Evolutionary conservation across 2,329 filamentous ascomycete species (phyloP), one percentile per base, ranked within the genome.

Genomic region (Ciborinia camelliae): DNA sequence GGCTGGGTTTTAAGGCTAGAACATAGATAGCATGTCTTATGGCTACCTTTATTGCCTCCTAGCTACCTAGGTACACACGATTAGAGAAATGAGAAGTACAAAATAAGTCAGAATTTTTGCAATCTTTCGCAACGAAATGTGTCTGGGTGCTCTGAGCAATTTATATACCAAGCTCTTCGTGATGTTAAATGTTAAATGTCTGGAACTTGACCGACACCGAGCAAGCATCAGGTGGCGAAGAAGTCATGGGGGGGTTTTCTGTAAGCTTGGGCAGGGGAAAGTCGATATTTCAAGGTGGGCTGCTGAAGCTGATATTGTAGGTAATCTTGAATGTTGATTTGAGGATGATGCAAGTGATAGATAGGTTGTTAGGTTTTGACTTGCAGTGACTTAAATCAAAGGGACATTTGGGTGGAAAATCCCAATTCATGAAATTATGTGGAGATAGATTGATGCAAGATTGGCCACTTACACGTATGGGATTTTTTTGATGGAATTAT

Each of bases 1-100:
- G 73, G 20, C 26, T 79, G 12, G 78, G 77, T 9, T 79, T 77
- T 54, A 73, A 69, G 64, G 70, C 14, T 26, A 23, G 30, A 35
- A 23, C 12, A 14, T 30, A 20, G 53, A 41, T 12, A 5, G 18
- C 9, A 41, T 9, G 23, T 18, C 20, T 54, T 20, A 12, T 47
- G 30, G 50, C 48, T 32, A 23, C 2, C 1, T 18, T 7, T 4
- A 23, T 32, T 10, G 26, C 1, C 48, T 28, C 26, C 6, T 45
- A n/a, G n/a, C n/a, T n/a, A n/a, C n/a, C n/a, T n/a, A n/a, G 15
- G 15, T 43, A 18, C 5, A 18, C 18, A 20, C 7, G 52, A 39
- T 12, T 18, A 37, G n/a, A 39, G 18, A 12, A 39, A 54, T 54
- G n/a, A 35, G 20, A 54, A 26, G 32, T 20, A 35, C 26, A 26